Evolutionary conservation across 257 asterid genomes (phyloP).

Genomic region (Primulina huaijiensis): DNA sequence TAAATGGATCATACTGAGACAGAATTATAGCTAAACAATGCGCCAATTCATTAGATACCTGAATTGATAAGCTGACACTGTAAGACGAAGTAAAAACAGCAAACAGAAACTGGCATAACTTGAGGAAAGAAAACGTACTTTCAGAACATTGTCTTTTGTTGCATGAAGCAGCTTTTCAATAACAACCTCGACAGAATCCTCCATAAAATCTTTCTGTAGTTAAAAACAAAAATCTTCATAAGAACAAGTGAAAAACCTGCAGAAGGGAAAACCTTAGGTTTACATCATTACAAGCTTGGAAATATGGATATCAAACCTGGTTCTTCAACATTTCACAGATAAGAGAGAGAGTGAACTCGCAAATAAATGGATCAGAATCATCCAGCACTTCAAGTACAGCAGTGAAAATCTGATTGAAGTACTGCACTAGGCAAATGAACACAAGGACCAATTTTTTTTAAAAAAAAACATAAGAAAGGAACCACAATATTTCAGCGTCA

Average conservation of each 20-base stretch:
- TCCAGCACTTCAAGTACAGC: conserved; percentile 89
- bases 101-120: conserved; percentile 5
- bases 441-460: not conserved
- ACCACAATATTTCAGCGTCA: not conserved
- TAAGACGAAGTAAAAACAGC: conserved; percentile 17
- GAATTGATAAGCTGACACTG: conserved; percentile 26
- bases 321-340: conserved; percentile 88
- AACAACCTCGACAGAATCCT: conserved; percentile 89
- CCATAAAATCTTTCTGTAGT: conserved; percentile 80
- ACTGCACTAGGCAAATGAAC: conserved; percentile 49
- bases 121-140: conserved; percentile 47
- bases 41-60: conserved; percentile 88
- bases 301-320: conserved; percentile 55
- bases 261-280: not conserved
- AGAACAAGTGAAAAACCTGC: conserved; percentile 15
- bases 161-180: conserved; percentile 87
- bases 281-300: conserved; percentile 1
- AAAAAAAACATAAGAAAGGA: not conserved
- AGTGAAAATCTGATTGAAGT: conserved; percentile 92
- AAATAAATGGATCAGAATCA: conserved; percentile 74
- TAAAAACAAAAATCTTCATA: not conserved
- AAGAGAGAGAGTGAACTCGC: conserved; percentile 74
- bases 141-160: conserved; percentile 67
- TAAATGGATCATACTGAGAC: conserved; percentile 79
- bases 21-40: conserved; percentile 79